These are phyloP conservation scores for Nymphaea thermarum DNA, from an alignment of 164 flowering plant species.

Conservation along the genomic window DNA sequence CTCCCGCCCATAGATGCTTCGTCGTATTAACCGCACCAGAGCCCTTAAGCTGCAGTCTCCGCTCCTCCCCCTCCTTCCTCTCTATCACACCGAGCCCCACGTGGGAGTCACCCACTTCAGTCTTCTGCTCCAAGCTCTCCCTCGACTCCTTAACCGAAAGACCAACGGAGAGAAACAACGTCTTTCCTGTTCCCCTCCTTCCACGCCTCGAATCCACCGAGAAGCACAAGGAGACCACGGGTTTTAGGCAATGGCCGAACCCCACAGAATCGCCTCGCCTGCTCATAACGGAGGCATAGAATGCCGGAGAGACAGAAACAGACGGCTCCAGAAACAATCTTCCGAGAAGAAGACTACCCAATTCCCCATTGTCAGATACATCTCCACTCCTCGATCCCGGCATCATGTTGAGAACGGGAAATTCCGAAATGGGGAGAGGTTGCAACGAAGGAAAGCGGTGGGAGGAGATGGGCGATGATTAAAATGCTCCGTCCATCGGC, in stretches of 20 bases:
- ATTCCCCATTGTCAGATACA: background rate
- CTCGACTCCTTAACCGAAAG: slow-evolving; percentile 28
- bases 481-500: background rate
- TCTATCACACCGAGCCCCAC: slow-evolving; percentile 8
- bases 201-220: slow-evolving; percentile 6
- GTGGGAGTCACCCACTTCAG: slow-evolving; percentile 1
- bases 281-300: slow-evolving; percentile 14
- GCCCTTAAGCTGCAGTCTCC: slow-evolving; percentile 12
- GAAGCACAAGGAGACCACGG: slow-evolving; percentile 8
- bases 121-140: slow-evolving; percentile 17
- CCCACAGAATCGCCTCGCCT: slow-evolving; percentile 2
- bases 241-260: slow-evolving; percentile 6
- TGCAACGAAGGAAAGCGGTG: background rate
- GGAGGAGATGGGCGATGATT: background rate
- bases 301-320: slow-evolving; percentile 32
- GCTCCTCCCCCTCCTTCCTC: slow-evolving; percentile 13
- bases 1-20: slow-evolving; percentile 93
- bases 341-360: slow-evolving; percentile 11
- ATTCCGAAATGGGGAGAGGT: background rate
- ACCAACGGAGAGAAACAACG: slow-evolving; percentile 47
- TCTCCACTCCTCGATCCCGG: background rate
- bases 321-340: slow-evolving; percentile 51
- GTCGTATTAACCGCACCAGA: slow-evolving; percentile 57
- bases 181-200: slow-evolving; percentile 5
- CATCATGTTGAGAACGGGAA: slow-evolving; percentile 1